Conservation (phyloP, 2,329 filamentous ascomycete species). For the Orbilia javanica region DNA sequence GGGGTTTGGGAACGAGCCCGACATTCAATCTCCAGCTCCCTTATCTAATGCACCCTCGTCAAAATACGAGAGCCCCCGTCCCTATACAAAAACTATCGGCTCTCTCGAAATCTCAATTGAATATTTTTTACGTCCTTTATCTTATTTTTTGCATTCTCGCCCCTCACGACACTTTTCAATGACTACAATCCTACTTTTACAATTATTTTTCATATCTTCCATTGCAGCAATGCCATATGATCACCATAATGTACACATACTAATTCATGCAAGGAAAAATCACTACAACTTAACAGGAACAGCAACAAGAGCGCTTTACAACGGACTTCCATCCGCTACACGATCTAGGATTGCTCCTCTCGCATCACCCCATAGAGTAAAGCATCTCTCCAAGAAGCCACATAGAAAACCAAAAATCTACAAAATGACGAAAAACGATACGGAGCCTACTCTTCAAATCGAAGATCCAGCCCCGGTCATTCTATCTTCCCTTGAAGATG, state of each 20-base stretch:
- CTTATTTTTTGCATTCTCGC: not conserved
- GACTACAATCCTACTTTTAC: conserved; percentile 7
- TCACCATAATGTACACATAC: conserved; percentile 8
- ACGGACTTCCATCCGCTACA: not conserved
- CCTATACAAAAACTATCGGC: too few species aligned
- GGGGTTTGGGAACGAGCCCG: not conserved
- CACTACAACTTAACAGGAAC: conserved; percentile 16
- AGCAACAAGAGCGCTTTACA: conserved; percentile 3
- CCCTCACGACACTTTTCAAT: not conserved
- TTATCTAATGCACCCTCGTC: not conserved
- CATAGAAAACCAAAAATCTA: conserved; percentile 1
- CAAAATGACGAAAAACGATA: conserved; percentile 32
- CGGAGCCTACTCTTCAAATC: conserved; percentile 16
- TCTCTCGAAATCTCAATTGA: not conserved
- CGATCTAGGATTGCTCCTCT: not conserved
- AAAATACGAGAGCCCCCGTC: not conserved
- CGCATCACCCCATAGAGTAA: conserved; percentile 1
- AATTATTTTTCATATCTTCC: conserved; percentile 27
- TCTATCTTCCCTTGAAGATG: conserved; percentile 43
- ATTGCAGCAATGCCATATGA: conserved; percentile 19
- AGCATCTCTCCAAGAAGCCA: conserved; percentile 2
- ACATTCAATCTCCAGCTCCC: not conserved
- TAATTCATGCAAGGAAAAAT: conserved; percentile 26
- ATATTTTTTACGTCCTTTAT: not conserved
- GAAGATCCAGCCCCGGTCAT: conserved; percentile 47